Evolutionary conservation across 345 rosid genomes (phyloP), one percentile per base, ranked within the genome.

Genomic region (Populus pruinosa): DNA sequence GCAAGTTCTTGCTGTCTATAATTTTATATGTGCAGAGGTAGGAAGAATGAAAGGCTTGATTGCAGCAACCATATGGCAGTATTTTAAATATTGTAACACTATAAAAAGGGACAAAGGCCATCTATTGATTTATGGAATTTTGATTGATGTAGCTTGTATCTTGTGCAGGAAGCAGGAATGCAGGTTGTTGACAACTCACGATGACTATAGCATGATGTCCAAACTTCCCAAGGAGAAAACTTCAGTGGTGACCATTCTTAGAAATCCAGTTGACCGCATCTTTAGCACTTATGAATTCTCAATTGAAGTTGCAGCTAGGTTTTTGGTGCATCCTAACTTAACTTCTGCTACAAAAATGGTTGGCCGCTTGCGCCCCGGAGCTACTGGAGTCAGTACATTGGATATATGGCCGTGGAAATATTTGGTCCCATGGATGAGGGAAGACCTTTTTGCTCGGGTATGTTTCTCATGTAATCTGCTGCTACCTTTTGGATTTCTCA

Each of bases 371-470:
- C 97, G 92, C 43, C 20, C 85, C 73, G 90, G 84, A 84, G 70
- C 68, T 67, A 83, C 79, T 49, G 94, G 91, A 76, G 90, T 96
- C 71, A 96, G 97, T 82, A 96, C 99, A 18, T 86, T 96, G 77
- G 94, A 96, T 83, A 93, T 96, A 81, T 96, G 99, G 99, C 99
- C 99, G 47, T 96, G 99, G 99, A 96, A 93, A 78, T 88, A 91
- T 85, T 75, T 96, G 83, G 99, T 93, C 81, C 97, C 99, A 35
- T 92, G 99, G 99, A 96, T 96, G 99, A 89, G 97, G 80, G 90
- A 93, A 86, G 99, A 96, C 87, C 86, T 96, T 17, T 96, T 93
- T 87, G 83, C 90, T 73, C 89, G 96, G 91, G 99, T 96, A 92
- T 76, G 86, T 56, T 14, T 79, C 63, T 72, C 36, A 12, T 74